Evolutionary conservation across 306 rosid species (phyloP).

Genomic region (Ormosia emarginata): DNA sequence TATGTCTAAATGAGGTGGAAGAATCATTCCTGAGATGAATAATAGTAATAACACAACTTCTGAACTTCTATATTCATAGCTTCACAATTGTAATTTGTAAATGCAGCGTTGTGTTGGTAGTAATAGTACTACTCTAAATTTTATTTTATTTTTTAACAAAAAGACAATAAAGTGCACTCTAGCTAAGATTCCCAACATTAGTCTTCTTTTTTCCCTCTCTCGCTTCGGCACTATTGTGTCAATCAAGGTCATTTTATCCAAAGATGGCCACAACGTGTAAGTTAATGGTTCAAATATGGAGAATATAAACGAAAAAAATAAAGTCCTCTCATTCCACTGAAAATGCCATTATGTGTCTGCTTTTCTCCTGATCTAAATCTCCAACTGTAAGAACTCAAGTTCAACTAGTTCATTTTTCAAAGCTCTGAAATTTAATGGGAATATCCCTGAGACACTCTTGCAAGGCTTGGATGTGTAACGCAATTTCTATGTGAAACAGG

Average conservation of each 20-base stretch:
- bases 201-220: background rate
- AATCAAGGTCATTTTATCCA: background rate
- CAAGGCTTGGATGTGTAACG: constrained; percentile 3
- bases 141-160: background rate
- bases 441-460: constrained; percentile 7
- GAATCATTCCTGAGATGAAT: background rate
- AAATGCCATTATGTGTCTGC: background rate
- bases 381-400: background rate
- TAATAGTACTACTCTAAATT: background rate
- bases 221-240: background rate
- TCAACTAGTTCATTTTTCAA: background rate
- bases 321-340: background rate
- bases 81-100: background rate
- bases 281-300: background rate
- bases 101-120: background rate
- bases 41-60: background rate
- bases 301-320: background rate
- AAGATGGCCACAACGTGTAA: background rate
- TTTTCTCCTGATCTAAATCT: background rate
- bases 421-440: background rate
- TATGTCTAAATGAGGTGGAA: background rate
- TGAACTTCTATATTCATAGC: background rate
- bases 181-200: background rate
- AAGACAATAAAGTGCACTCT: background rate
- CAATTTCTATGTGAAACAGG: background rate